Conservation (phyloP, 192 early-diverging fungal genomes). For the Haplosporangium gracile region DNA sequence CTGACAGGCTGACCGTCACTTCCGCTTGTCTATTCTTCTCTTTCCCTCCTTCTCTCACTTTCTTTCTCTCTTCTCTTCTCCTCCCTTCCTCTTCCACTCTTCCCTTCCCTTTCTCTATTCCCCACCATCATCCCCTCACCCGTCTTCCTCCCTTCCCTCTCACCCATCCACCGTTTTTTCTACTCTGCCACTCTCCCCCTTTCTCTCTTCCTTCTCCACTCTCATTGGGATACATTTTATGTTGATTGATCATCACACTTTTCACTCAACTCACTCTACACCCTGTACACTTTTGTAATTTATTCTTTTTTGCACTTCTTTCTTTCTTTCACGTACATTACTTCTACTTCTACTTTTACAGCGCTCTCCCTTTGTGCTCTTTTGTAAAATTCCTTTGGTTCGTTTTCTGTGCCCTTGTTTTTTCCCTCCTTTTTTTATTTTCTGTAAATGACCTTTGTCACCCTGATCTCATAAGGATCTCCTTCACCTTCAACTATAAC, state of each 20-base stretch:
- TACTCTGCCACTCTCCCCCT: neutral
- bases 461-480: neutral
- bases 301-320: conserved; percentile 10
- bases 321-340: conserved; percentile 4
- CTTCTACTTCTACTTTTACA: neutral
- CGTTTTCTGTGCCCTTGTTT: conserved; percentile 15
- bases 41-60: neutral
- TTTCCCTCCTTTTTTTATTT: neutral
- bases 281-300: conserved; percentile 21
- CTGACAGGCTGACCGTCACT: neutral
- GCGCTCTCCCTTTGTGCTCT: neutral
- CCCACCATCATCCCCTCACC: conserved; percentile 9
- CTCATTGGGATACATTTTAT: neutral
- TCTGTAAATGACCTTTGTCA: conserved; percentile 10
- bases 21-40: conserved; percentile 1
- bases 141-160: neutral
- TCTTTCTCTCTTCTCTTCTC: neutral
- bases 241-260: conserved; percentile 4
- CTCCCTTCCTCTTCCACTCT: neutral
- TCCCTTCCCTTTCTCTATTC: conserved; percentile 8
- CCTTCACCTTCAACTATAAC: neutral
- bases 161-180: neutral
- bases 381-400: conserved; percentile 11
- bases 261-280: neutral
- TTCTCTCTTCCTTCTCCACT: neutral